Conservation (phyloP, 805 yeast genomes). For the Yamadazyma ubonensis region DNA sequence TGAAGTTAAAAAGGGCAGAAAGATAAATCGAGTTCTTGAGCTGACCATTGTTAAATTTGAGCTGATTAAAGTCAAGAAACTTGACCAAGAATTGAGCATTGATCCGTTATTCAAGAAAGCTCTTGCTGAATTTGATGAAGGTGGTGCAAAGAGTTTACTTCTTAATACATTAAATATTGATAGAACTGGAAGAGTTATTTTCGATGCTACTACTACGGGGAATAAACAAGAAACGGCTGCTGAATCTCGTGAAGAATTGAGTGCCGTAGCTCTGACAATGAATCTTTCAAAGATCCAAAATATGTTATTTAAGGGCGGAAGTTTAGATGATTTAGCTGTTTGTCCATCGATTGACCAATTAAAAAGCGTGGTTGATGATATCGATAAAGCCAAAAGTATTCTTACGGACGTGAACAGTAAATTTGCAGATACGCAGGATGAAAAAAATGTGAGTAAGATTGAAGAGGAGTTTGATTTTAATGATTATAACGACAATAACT, state of each 20-base stretch:
- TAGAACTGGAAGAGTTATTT: conserved; percentile 53
- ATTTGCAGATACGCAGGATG: conserved; percentile 17
- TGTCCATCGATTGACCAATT: conserved; percentile 74
- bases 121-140: conserved; percentile 76
- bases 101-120: conserved; percentile 78
- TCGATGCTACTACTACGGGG: conserved; percentile 55
- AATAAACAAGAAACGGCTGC: conserved; percentile 9
- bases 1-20: conserved; percentile 23
- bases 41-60: conserved; percentile 55
- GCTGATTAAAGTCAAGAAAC: conserved; percentile 48
- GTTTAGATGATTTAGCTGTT: conserved; percentile 36
- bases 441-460: conserved; percentile 8
- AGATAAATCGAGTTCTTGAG: conserved; percentile 33
- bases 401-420: conserved; percentile 41
- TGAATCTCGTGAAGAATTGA: conserved; percentile 17
- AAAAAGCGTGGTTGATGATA: conserved; percentile 52
- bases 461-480: conserved; percentile 15
- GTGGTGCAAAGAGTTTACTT: conserved; percentile 71
- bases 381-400: conserved; percentile 46
- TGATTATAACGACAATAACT: conserved; percentile 13
- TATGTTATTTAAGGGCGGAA: conserved; percentile 22
- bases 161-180: conserved; percentile 62
- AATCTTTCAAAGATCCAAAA: conserved; percentile 20
- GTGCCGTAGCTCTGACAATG: conserved; percentile 11
- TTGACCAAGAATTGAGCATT: conserved; percentile 63